These are phyloP conservation scores for Brasilioporus rufonigricans DNA, from an alignment of 768 basidiomycete species.

Conservation along the genomic window DNA sequence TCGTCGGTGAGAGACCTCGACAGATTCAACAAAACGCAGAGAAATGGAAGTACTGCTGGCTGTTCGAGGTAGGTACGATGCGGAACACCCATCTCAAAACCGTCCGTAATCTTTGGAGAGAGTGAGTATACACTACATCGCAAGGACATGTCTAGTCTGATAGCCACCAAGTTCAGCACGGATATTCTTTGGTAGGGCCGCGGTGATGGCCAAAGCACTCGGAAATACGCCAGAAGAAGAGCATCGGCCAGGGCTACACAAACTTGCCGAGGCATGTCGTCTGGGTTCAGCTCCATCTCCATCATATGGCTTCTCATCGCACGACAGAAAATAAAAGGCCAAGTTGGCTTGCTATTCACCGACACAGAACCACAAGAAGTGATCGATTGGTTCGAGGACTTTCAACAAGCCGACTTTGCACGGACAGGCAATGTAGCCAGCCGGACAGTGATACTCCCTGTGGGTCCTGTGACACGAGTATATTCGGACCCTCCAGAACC, in stretches of 20 bases:
- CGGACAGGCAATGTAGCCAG: slow-evolving; percentile 81
- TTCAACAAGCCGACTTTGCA: slow-evolving; percentile 87
- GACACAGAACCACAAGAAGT: slow-evolving; percentile 89
- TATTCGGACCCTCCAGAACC: slow-evolving; percentile 81
- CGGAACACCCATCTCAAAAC: slow-evolving; percentile 93
- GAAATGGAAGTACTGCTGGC: slow-evolving; percentile 93
- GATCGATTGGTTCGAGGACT: slow-evolving; percentile 90
- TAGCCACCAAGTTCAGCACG: slow-evolving; percentile 54
- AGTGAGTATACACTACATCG: slow-evolving; percentile 44
- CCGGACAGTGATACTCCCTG: slow-evolving; percentile 71
- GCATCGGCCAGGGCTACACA: slow-evolving; percentile 71
- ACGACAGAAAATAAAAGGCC: slow-evolving; percentile 85
- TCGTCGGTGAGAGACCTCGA: slow-evolving; percentile 26
- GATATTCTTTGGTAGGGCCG: slow-evolving; percentile 82
- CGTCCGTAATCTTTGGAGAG: slow-evolving; percentile 91
- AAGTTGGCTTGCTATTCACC: slow-evolving; percentile 92
- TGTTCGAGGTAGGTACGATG: slow-evolving; percentile 95
- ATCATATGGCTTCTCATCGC: slow-evolving; percentile 7
- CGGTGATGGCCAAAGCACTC: slow-evolving; percentile 95
- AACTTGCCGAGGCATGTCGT: slow-evolving; percentile 72
- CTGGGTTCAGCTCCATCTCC: background rate
- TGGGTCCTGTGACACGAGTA: slow-evolving; percentile 80
- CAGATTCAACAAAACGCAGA: slow-evolving; percentile 83
- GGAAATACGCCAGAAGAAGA: slow-evolving; percentile 87
- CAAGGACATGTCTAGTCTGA: slow-evolving; percentile 5